Evolutionary conservation across 495 filamentous ascomycete genomes (phyloP), one percentile per base, ranked within the genome.

Genomic region (Podospora bellae-mahoneyi): DNA sequence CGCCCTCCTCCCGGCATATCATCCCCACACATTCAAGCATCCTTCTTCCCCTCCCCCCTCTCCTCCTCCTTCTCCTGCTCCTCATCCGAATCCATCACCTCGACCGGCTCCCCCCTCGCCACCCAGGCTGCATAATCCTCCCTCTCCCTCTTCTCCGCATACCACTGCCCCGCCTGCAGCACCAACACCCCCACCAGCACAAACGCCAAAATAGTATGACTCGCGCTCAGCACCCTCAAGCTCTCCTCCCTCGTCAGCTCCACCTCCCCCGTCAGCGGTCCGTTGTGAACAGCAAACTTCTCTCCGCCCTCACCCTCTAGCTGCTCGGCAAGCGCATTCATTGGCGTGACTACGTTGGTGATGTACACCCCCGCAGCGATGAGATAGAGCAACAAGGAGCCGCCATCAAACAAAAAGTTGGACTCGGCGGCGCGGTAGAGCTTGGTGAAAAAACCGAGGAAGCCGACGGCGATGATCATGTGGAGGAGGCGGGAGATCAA

Each of bases 91-190:
- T 85, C 81, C 66, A 91, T 82, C 70, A 81, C 81, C 76, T 86
- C 89, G 32, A 34, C 54, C 61, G 30, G n/a, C 60, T 67, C 57
- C 15, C 48, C 61, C 59, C 27, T 61, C 23, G 20, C 27, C 27
- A 28, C 59, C 27, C 26, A 32, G 27, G 26, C 59, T 16, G 60
- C 62, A 69, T 82, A 83, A 80, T 98, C 94, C 79, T 93, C 89
- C 75, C 82, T 82, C 78, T 97, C 93, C 86, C 95, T 97, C 69
- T 89, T 82, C 85, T 97, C 93, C 28, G 96, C 95, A 82, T 99
- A 99, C 95, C 95, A 99, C 84, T 98, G 94, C 15, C 96, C 95
- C 7, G 92, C 94, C 87, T 99, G 96, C 74, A 99, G 81, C 34
- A 96, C 91, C 68, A 99, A 73, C 30, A 99, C 91, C 3, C 95